Conservation (phyloP, 2,329 filamentous ascomycete species). For the Hypoxylon sp. region DNA sequence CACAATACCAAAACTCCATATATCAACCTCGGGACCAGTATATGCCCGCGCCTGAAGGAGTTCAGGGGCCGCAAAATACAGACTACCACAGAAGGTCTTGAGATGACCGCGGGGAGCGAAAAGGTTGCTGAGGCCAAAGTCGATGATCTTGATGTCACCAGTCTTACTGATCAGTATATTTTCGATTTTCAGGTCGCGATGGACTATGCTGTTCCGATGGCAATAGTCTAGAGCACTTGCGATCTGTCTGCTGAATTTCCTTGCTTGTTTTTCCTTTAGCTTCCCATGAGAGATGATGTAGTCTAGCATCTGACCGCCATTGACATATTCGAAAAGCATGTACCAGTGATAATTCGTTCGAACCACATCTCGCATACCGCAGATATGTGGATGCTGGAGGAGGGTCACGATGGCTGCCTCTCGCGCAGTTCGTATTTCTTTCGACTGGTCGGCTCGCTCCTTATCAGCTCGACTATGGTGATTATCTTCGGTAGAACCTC, state of each 20-base stretch:
- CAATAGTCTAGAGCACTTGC: conserved; percentile 97
- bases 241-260: conserved; percentile 97
- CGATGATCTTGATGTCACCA: conserved; percentile 99
- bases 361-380: conserved; percentile 93
- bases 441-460: conserved; percentile 93
- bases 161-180: conserved; percentile 99
- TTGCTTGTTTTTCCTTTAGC: conserved; percentile 96
- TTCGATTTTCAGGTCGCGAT: conserved; percentile 97
- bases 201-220: conserved; percentile 97
- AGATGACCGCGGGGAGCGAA: conserved; percentile 88
- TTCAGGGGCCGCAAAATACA: conserved; percentile 98
- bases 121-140: conserved; percentile 96
- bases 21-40: conserved; percentile 94
- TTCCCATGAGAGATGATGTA: conserved; percentile 99
- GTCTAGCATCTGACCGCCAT: conserved; percentile 98
- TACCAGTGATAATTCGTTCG: conserved; percentile 99
- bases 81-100: conserved; percentile 96
- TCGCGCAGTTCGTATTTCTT: conserved; percentile 93
- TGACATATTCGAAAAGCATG: conserved; percentile 99
- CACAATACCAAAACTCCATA: conserved; percentile 99
- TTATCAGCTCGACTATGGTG: conserved; percentile 78
- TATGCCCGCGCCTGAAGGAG: conserved; percentile 94
- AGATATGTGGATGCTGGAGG: conserved; percentile 94
- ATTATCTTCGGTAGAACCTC: conserved; percentile 89
- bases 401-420: conserved; percentile 97